These are phyloP conservation scores for Cichorium intybus DNA, from an alignment of 140 eudicot species.

Conservation along the genomic window DNA sequence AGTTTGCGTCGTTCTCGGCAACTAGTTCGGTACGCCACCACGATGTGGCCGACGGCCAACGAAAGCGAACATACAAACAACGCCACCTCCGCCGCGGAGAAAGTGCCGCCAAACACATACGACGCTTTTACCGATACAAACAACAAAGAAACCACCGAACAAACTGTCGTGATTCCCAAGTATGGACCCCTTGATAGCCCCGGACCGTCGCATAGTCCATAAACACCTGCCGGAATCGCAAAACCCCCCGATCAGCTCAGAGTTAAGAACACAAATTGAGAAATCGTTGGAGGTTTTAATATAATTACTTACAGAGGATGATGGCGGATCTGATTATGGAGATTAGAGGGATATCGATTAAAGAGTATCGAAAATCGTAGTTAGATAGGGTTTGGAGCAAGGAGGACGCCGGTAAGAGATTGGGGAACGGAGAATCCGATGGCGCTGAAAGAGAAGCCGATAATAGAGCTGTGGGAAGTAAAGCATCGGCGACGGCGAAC, in stretches of 20 bases:
- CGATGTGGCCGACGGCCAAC: slow-evolving; percentile 71
- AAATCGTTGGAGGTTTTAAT: not conserved
- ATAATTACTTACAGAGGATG: slow-evolving; percentile 58
- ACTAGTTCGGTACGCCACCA: slow-evolving; percentile 84
- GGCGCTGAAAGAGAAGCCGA: too few relatives aligned
- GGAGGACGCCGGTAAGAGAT: slow-evolving; percentile 11
- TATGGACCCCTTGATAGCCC: too few relatives aligned
- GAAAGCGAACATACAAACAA: slow-evolving; percentile 55
- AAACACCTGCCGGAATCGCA: too few relatives aligned
- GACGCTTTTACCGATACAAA: too few relatives aligned
- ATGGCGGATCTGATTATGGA: slow-evolving; percentile 70
- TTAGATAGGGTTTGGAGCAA: slow-evolving; percentile 40
- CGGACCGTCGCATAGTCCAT: too few relatives aligned
- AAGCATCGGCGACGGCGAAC: slow-evolving; percentile 70
- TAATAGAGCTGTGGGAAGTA: slow-evolving; percentile 70
- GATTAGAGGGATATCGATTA: slow-evolving; percentile 75
- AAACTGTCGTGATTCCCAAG: too few relatives aligned
- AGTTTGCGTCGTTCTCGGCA: slow-evolving; percentile 91
- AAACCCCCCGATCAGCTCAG: slow-evolving; percentile 4
- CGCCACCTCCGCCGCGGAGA: slow-evolving; percentile 48
- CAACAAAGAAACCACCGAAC: too few relatives aligned
- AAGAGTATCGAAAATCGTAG: slow-evolving; percentile 73
- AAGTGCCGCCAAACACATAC: slow-evolving; percentile 53
- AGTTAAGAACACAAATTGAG: not conserved
- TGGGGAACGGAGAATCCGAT: too few relatives aligned